phyloP scores from a whole-genome alignment of 257 asterid species.

The Primulina tabacum region DNA sequence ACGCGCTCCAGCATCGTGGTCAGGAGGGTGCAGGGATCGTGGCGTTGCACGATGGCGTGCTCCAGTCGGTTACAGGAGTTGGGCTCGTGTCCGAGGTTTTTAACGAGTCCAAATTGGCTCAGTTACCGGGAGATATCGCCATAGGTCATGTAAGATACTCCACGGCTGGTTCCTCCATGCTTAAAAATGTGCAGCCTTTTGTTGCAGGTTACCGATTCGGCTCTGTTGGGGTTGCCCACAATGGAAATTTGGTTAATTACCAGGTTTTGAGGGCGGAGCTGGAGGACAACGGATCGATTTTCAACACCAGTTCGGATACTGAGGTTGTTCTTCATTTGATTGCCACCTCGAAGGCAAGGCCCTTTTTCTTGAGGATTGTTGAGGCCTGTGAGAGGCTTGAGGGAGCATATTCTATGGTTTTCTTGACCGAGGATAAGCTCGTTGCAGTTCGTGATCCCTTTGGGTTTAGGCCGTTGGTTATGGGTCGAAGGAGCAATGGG shows the following conservation, averaged over 20 bases:
- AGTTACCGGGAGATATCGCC: slow-evolving; percentile 75
- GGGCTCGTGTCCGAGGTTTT: slow-evolving; percentile 89
- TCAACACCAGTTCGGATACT: slow-evolving; percentile 82
- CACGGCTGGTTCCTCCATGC: slow-evolving; percentile 91
- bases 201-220: slow-evolving; percentile 87
- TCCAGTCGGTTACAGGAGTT: slow-evolving; percentile 75
- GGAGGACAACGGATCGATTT: slow-evolving; percentile 82
- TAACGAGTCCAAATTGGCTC: slow-evolving; percentile 59
- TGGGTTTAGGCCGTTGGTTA: slow-evolving; percentile 66
- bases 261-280: slow-evolving; percentile 65
- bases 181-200: slow-evolving; percentile 93
- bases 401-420: slow-evolving; percentile 86
- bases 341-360: slow-evolving; percentile 83
- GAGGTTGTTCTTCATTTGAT: slow-evolving; percentile 84
- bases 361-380: slow-evolving; percentile 75
- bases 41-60: slow-evolving; percentile 56
- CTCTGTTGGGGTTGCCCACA: slow-evolving; percentile 93
- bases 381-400: slow-evolving; percentile 83
- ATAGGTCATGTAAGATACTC: slow-evolving; percentile 95
- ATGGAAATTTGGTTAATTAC: slow-evolving; percentile 90
- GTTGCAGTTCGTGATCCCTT: slow-evolving; percentile 63
- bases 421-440: slow-evolving; percentile 56
- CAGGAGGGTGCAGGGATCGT: slow-evolving; percentile 97
- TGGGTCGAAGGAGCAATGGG: slow-evolving; percentile 65
- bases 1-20: slow-evolving; percentile 94